Base-by-base conservation (phyloP, 257 asterid species). In the Henckelia pumila region DNA sequence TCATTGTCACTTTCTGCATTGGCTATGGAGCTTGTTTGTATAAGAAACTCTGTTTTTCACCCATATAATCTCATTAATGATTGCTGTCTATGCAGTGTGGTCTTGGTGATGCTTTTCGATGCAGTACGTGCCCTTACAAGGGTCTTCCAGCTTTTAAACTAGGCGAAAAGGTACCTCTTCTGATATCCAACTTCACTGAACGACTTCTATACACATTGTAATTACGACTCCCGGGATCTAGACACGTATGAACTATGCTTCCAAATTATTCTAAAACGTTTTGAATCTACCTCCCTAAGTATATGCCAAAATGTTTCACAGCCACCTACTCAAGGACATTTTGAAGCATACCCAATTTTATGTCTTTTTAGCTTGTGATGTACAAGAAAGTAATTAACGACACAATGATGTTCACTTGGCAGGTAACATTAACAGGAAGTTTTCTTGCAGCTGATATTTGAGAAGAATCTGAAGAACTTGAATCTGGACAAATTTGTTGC, bases 81-180 rank as follows among this genome's bases (percentile, higher is more conserved):
- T 16, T 75, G 66, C n/a, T 65, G 37, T 75, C 60, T 66, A 14
- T 78, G 78, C 89, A 93, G 97, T 90, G 99, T 78, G 95, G 97
- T 70, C 87, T 93, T 24, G 99, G 99, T 66, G 97, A 93, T 86
- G 99, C 97, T 68, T 93, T 90, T 62, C 92, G 99, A 59, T 88
- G 99, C 72, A 56, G 95, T 67, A 84, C 96, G 40, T 93, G 99
- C 64, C 99, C 99, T 61, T 93, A 90, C 78, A 93, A 90, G 82
- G 97, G 99, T 72, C 95, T 93, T 78, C 87, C 95, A 67, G 23
- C 84, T 53, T 93, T 93, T 75, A 84, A 89, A 84, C 85, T 83
- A 19, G 98, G 98, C 55, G 92, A 93, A 75, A 89, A 90, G 98
- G 98, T 88, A 76, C 47, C 24, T 33, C 57, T 28, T 60, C 57